Percentiles rank a stretch among this genome's conserved stretches.
These are phyloP conservation scores for Sextonia rubra DNA, from an alignment of 164 flowering plant species.

Conservation along the genomic window DNA sequence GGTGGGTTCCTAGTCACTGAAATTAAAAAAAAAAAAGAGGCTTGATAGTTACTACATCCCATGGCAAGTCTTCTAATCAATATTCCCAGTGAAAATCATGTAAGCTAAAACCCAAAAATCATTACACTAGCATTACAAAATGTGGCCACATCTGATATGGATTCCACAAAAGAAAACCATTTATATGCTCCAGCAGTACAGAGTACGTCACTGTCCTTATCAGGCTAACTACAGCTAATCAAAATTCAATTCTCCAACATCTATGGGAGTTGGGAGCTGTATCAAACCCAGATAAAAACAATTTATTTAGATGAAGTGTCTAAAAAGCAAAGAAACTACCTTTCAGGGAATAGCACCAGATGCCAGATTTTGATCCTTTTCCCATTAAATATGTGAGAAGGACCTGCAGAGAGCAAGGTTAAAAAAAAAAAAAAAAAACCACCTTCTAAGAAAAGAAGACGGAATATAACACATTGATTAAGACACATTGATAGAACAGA, in stretches of 20 bases:
- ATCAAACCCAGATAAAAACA: slow-evolving; percentile 8
- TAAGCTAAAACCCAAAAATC: no score
- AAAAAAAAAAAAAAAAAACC: background rate
- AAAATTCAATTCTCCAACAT: background rate
- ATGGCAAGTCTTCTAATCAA: no score
- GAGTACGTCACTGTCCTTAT: background rate
- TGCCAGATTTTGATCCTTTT: slow-evolving; percentile 14
- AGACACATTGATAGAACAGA: slow-evolving; percentile 5
- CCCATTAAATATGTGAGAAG: slow-evolving; percentile 1
- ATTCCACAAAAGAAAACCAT: no score
- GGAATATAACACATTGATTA: background rate
- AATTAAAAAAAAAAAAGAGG: no score
- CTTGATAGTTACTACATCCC: no score
- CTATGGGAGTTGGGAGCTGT: background rate
- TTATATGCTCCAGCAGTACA: background rate
- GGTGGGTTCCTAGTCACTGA: no score
- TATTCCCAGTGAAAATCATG: no score
- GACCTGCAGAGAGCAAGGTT: slow-evolving; percentile 12
- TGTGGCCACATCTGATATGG: no score
- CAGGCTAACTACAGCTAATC: background rate
- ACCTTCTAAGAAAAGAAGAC: background rate
- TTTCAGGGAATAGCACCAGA: slow-evolving; percentile 13
- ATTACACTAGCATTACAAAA: no score
- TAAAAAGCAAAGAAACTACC: slow-evolving; percentile 9
- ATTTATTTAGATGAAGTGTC: slow-evolving; percentile 7